Evolutionary conservation across 2,329 filamentous ascomycete species (phyloP).

Genomic region (Acephala macrosclerotiorum): DNA sequence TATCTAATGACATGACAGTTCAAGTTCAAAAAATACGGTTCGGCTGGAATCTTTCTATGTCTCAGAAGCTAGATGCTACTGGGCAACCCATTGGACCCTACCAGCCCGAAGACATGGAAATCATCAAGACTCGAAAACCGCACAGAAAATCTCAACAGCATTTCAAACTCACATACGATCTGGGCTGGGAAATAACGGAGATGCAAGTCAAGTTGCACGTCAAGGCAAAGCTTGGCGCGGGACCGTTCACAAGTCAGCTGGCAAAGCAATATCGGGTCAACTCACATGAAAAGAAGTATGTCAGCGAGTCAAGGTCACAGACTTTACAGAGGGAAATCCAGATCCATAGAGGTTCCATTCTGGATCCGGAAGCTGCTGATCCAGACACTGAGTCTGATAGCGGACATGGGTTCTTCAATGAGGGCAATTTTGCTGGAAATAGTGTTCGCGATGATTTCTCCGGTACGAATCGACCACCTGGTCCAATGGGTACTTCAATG

Average conservation of each 20-base stretch:
- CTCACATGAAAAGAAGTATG: neutral
- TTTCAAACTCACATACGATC: too few species aligned
- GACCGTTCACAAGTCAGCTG: slow-evolving; percentile 19
- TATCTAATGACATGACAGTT: slow-evolving; percentile 14
- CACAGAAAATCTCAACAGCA: slow-evolving; percentile 9
- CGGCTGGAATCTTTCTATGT: slow-evolving; percentile 25
- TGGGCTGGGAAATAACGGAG: slow-evolving; percentile 30
- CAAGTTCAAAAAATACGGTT: slow-evolving; percentile 21
- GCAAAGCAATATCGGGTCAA: slow-evolving; percentile 11
- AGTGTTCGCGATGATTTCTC: too few species aligned
- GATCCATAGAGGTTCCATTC: too few species aligned
- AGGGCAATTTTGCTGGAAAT: too few species aligned
- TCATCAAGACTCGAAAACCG: slow-evolving; percentile 6
- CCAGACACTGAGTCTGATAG: too few species aligned
- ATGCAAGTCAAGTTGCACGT: slow-evolving; percentile 29
- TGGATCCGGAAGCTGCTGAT: too few species aligned
- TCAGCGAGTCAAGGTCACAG: neutral
- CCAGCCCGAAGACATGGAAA: slow-evolving; percentile 12
- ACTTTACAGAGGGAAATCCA: neutral
- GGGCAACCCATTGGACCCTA: slow-evolving; percentile 17
- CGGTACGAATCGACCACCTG: too few species aligned
- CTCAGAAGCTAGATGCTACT: slow-evolving; percentile 18
- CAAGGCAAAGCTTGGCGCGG: slow-evolving; percentile 20
- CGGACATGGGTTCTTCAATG: too few species aligned
- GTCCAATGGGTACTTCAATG: too few species aligned